Evolutionary conservation across 2,329 filamentous ascomycete genomes (phyloP).

Genomic region (Ophiostoma novo-ulmi): DNA sequence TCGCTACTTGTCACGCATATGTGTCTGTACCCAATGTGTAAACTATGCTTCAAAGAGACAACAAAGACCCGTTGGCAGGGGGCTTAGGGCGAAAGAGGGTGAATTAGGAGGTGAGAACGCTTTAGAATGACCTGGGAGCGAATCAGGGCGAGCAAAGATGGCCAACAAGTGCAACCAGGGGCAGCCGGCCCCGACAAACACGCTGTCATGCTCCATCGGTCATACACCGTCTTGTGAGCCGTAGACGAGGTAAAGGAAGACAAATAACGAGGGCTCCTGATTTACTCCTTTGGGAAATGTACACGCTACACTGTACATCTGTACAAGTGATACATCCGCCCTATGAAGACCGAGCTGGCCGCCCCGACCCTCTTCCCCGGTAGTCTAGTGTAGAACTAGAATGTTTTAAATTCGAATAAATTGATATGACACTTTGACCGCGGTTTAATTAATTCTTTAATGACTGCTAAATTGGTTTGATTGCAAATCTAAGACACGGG

Average conservation of each 20-base stretch:
- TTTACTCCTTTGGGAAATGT: not conserved
- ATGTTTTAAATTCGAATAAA: not conserved
- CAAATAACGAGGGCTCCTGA: not conserved
- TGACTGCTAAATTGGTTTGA: not conserved
- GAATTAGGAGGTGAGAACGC: not conserved
- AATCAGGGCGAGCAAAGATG: not conserved
- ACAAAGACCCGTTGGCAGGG: constrained; percentile 2
- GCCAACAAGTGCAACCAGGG: not conserved
- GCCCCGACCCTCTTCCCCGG: constrained; percentile 22
- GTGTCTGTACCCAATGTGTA: constrained; percentile 22
- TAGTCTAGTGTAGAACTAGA: not conserved
- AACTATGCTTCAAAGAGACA: not conserved
- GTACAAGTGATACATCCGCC: constrained; percentile 13
- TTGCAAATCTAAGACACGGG: constrained; percentile 9
- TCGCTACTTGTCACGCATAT: constrained; percentile 19
- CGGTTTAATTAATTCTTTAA: not conserved
- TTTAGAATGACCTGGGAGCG: no score
- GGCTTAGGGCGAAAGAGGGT: not conserved
- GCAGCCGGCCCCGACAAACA: not conserved
- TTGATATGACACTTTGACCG: not conserved
- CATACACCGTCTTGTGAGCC: not conserved
- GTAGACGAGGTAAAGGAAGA: no score
- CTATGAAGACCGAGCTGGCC: constrained; percentile 17
- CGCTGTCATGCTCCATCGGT: not conserved
- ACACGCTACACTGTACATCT: not conserved